These are phyloP conservation scores for Chrysoporthe cubensis DNA, from an alignment of 2,329 filamentous ascomycete genomes.

Conservation along the genomic window DNA sequence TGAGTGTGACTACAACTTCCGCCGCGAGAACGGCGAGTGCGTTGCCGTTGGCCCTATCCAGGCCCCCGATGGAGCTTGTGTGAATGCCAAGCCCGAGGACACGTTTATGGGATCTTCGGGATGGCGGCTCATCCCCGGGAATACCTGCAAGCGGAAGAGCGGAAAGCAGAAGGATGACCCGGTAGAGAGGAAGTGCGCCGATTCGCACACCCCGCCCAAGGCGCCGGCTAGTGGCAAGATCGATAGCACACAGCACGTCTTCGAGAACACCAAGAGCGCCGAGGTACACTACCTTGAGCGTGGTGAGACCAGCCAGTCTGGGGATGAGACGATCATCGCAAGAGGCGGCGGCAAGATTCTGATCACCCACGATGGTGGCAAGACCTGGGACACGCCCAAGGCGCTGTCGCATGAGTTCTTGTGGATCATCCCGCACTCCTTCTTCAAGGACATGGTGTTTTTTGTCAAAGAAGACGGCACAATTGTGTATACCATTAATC, in stretches of 20 bases:
- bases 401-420: conserved; percentile 73
- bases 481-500: conserved; percentile 81
- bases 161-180: conserved; percentile 70
- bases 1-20: conserved; percentile 95
- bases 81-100: conserved; percentile 63
- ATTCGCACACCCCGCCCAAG: conserved; percentile 53
- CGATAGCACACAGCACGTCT: conserved; percentile 60
- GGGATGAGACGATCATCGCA: conserved; percentile 73
- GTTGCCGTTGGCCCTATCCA: conserved; percentile 63
- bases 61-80: conserved; percentile 74
- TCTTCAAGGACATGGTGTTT: conserved; percentile 84
- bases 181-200: conserved; percentile 77
- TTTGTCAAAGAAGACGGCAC: conserved; percentile 72
- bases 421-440: conserved; percentile 75
- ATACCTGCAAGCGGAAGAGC: conserved; percentile 66
- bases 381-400: conserved; percentile 70
- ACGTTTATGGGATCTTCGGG: conserved; percentile 86
- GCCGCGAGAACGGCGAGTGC: conserved; percentile 71
- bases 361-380: conserved; percentile 84
- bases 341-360: conserved; percentile 63
- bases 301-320: conserved; percentile 61
- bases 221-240: conserved; percentile 70
- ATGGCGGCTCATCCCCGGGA: conserved; percentile 88
- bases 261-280: conserved; percentile 58
- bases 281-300: conserved; percentile 79